Conservation (phyloP, 768 basidiomycete species). For the Termitomyces heimii region DNA sequence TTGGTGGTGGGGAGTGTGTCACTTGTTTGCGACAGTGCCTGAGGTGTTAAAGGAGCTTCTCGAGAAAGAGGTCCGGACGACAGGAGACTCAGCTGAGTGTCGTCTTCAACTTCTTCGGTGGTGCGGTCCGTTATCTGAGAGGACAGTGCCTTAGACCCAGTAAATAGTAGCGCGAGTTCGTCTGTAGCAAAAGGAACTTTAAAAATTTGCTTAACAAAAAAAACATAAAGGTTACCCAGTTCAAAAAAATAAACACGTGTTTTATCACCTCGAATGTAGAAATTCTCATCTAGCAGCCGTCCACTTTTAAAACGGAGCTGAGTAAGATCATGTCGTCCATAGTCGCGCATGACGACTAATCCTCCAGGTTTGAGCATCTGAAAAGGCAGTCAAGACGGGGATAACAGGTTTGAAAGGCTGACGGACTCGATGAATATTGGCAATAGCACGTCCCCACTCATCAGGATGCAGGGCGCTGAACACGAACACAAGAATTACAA, state of each 20-base stretch:
- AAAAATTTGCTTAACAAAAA: not conserved
- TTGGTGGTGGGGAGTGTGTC: not conserved
- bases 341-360: constrained; percentile 81
- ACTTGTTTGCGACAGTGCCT: constrained; percentile 1
- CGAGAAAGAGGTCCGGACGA: constrained; percentile 2
- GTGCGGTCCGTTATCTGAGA: constrained; percentile 21
- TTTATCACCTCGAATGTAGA: constrained; percentile 96
- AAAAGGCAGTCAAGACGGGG: not conserved
- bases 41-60: not conserved
- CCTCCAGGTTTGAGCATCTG: constrained; percentile 93
- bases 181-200: constrained; percentile 34
- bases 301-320: constrained; percentile 90
- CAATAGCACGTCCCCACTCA: constrained; percentile 83
- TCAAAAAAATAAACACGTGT: constrained; percentile 98
- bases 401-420: not conserved
- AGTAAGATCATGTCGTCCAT: constrained; percentile 91
- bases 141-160: constrained; percentile 45
- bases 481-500: constrained; percentile 91
- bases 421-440: constrained; percentile 71
- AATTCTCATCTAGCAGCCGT: constrained; percentile 85
- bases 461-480: constrained; percentile 88
- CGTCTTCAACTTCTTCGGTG: constrained; percentile 29
- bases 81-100: constrained; percentile 8
- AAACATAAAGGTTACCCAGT: constrained; percentile 43
- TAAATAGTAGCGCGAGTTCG: constrained; percentile 75